Conservation (phyloP, 169 alveolate genomes). For the Eimeria tenella region DNA sequence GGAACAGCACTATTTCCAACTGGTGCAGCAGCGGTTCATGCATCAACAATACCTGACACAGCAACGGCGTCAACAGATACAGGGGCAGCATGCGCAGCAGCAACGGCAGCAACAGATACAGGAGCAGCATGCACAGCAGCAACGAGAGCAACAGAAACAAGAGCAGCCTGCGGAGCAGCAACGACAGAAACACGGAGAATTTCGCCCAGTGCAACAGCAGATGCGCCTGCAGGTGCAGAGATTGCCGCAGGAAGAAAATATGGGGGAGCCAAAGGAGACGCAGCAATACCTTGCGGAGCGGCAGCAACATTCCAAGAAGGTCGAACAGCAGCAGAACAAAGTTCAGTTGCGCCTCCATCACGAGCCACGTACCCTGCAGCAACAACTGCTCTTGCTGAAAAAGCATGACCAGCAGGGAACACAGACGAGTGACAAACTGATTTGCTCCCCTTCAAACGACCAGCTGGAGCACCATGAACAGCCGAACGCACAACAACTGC, state of each 20-base stretch:
- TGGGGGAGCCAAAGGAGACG: background rate
- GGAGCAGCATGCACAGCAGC: background rate
- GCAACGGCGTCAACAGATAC: background rate
- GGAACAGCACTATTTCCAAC: background rate
- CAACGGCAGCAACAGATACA: background rate
- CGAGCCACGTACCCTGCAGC: background rate
- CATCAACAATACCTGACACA: background rate
- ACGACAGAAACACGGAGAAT: too few relatives aligned
- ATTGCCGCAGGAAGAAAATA: background rate
- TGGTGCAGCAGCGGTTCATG: background rate
- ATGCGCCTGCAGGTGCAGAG: constrained; percentile 3
- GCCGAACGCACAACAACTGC: background rate
- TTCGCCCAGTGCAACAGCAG: background rate
- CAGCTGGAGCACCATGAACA: background rate
- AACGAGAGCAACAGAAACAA: background rate
- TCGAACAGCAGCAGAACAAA: background rate
- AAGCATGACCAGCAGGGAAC: background rate
- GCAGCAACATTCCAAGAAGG: background rate
- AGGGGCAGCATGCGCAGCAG: background rate
- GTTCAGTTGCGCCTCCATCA: background rate
- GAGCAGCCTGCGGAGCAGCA: too few relatives aligned
- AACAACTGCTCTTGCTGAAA: background rate
- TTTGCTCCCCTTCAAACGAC: too few relatives aligned
- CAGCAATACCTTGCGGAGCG: background rate
- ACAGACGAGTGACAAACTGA: background rate